A percentile compares a stretch with the other conserved stretches of the same genome.
Evolutionary conservation across 169 alveolate genomes (phyloP).

Genomic region (Prorocentrum cordatum): DNA sequence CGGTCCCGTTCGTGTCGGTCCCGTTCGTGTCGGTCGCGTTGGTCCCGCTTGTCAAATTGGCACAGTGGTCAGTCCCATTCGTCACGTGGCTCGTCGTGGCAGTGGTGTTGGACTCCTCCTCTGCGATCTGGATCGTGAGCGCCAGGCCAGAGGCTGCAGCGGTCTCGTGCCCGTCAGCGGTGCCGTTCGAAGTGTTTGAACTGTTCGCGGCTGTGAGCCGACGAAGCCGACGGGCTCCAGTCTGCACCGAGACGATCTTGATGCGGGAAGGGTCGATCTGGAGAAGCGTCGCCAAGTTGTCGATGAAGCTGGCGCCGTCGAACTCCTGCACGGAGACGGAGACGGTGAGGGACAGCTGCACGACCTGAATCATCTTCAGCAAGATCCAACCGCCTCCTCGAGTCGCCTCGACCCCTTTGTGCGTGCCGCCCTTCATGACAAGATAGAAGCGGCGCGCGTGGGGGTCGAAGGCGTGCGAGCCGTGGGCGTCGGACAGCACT

Average conservation of each 20-base stretch:
- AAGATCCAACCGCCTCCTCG: background rate
- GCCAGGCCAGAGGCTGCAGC: background rate
- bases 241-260: slow-evolving; percentile 42
- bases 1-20: too few species aligned
- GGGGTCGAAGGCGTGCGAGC: slow-evolving; percentile 18
- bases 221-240: background rate
- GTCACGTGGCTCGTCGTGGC: too few species aligned
- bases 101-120: background rate
- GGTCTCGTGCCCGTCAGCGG: background rate
- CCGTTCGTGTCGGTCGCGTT: too few species aligned
- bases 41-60: too few species aligned
- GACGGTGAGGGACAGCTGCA: slow-evolving; percentile 27
- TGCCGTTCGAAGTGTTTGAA: background rate
- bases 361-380: slow-evolving; percentile 3
- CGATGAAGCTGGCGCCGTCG: background rate
- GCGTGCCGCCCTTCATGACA: slow-evolving; percentile 13
- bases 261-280: slow-evolving; percentile 30
- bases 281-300: slow-evolving; percentile 17
- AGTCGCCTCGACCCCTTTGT: background rate
- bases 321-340: background rate
- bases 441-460: slow-evolving; percentile 47
- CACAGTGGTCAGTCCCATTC: too few species aligned
- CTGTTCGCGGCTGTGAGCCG: background rate
- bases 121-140: slow-evolving; percentile 15
- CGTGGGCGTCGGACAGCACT: slow-evolving; percentile 24